phyloP scores from a whole-genome alignment of 305 asterid species.

The Fraxinus platypoda region DNA sequence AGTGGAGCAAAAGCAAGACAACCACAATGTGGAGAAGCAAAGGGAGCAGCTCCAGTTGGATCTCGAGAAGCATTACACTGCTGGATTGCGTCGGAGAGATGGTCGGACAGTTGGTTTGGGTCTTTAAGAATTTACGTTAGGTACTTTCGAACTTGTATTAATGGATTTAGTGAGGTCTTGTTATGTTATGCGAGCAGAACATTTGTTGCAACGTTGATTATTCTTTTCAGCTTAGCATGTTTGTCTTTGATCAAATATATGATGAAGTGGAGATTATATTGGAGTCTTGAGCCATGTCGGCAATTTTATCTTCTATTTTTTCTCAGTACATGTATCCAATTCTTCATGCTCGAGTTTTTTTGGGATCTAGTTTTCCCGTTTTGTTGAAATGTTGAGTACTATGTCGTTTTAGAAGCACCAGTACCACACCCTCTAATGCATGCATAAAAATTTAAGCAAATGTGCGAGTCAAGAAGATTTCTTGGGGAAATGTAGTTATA shows the following conservation, averaged over 20 bases:
- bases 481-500: not conserved
- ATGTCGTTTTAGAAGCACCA: not conserved
- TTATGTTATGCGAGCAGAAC: conserved; percentile 8
- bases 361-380: not conserved
- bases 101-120: conserved; percentile 98
- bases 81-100: conserved; percentile 93
- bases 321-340: not conserved
- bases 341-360: not conserved
- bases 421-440: not conserved
- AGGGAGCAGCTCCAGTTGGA: conserved; percentile 90
- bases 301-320: not conserved
- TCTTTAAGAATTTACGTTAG: conserved; percentile 43
- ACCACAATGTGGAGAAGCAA: conserved; percentile 71
- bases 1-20: conserved; percentile 58
- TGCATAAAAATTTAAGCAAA: not conserved
- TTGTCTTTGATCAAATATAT: not conserved
- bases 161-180: not conserved
- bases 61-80: conserved; percentile 91
- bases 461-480: not conserved
- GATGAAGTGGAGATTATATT: not conserved
- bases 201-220: not conserved
- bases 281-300: not conserved
- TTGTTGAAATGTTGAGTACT: not conserved
- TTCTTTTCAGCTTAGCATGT: not conserved
- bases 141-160: conserved; percentile 18